Percentiles rank a stretch among this genome's conserved stretches.
These are phyloP conservation scores for Adansonia digitata DNA, from an alignment of 345 rosid species.

Conservation along the genomic window DNA sequence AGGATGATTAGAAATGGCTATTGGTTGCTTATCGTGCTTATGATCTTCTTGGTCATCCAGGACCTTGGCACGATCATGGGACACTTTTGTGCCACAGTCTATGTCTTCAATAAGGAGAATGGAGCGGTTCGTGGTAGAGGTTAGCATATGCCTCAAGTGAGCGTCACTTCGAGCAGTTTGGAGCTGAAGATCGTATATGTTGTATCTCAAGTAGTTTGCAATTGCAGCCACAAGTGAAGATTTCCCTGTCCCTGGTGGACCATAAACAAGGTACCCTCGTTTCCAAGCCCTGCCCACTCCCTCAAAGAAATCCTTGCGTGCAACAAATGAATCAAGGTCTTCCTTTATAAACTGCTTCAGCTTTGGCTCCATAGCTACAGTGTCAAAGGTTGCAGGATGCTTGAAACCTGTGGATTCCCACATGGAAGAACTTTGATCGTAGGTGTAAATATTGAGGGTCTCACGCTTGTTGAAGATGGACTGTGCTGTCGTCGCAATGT, in stretches of 20 bases:
- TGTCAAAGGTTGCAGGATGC: slow-evolving; percentile 20
- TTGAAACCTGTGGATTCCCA: slow-evolving; percentile 18
- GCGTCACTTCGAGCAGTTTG: slow-evolving; percentile 19
- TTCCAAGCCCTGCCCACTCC: slow-evolving; percentile 25
- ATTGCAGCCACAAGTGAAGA: slow-evolving; percentile 21
- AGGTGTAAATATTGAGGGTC: slow-evolving; percentile 31
- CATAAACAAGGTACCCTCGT: slow-evolving; percentile 26
- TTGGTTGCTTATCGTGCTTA: not conserved
- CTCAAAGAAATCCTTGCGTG: slow-evolving; percentile 14
- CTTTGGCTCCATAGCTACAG: slow-evolving; percentile 20
- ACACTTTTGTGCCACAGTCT: slow-evolving; percentile 6
- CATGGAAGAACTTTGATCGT: slow-evolving; percentile 7
- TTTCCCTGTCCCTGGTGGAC: slow-evolving; percentile 25
- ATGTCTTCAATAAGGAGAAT: slow-evolving; percentile 15
- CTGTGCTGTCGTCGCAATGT: not conserved
- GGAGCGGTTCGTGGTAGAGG: slow-evolving; percentile 14
- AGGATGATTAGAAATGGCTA: not conserved
- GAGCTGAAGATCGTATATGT: slow-evolving; percentile 19
- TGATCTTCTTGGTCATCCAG: slow-evolving; percentile 8
- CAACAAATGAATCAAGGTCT: slow-evolving; percentile 19
- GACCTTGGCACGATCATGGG: slow-evolving; percentile 5
- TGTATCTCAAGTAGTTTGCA: slow-evolving; percentile 20
- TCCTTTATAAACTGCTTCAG: not conserved
- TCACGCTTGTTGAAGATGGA: slow-evolving; percentile 16
- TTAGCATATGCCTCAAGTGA: slow-evolving; percentile 19